Percentiles rank a stretch among this genome's conserved stretches.
phyloP scores from a whole-genome alignment of 306 rosid genomes.

The Dryas alaskensis region DNA sequence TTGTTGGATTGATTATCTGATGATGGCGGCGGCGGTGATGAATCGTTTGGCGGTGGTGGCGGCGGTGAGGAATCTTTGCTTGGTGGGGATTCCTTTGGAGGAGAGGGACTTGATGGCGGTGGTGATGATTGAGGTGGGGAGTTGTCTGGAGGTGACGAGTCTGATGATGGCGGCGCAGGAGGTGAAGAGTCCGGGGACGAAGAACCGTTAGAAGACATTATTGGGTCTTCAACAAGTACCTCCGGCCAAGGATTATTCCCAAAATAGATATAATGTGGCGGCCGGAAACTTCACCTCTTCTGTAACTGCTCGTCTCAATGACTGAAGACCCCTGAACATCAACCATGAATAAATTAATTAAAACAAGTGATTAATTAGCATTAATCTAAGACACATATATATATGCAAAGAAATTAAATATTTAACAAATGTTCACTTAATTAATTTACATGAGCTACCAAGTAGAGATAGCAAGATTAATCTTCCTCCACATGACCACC shows the following conservation, averaged over 20 bases:
- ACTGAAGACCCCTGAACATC: slow-evolving; percentile 36
- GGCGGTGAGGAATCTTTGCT: neutral
- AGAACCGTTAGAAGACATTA: slow-evolving; percentile 45
- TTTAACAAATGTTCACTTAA: neutral
- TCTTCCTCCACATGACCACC: neutral
- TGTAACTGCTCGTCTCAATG: slow-evolving; percentile 31
- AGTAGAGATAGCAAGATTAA: neutral
- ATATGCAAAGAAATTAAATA: neutral
- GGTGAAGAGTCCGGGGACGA: slow-evolving; percentile 30
- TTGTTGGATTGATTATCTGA: too few species aligned
- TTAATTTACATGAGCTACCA: neutral
- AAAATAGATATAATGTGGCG: slow-evolving; percentile 12
- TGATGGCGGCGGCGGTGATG: neutral
- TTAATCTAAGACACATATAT: neutral
- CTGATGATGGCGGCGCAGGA: slow-evolving; percentile 16
- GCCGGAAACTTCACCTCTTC: slow-evolving; percentile 48
- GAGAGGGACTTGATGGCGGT: slow-evolving; percentile 1
- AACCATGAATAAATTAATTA: neutral
- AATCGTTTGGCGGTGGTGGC: neutral
- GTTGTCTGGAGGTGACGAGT: slow-evolving; percentile 11
- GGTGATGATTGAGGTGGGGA: slow-evolving; percentile 2
- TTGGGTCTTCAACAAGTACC: slow-evolving; percentile 30
- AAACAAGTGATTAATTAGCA: neutral
- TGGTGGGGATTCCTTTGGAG: slow-evolving; percentile 16
- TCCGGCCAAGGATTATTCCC: slow-evolving; percentile 35